Evolutionary conservation across 257 asterid genomes (phyloP).

Genomic region (Voacanga thouarsii): DNA sequence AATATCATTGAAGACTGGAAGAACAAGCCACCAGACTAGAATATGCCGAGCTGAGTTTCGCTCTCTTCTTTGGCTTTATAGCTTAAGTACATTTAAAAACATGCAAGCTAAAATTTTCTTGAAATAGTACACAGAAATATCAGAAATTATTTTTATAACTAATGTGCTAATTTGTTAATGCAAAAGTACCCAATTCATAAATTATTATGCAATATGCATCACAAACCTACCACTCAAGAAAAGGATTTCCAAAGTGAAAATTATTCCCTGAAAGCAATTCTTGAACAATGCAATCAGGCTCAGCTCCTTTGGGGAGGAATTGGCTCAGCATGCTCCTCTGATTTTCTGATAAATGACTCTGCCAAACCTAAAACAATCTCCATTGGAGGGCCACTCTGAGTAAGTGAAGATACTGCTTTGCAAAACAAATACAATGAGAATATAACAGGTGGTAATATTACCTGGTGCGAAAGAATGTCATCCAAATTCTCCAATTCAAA

Average conservation of each 20-base stretch:
- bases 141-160: background rate
- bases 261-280: conserved; percentile 74
- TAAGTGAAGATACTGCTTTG: conserved; percentile 10
- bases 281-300: conserved; percentile 49
- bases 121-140: background rate
- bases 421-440: conserved; percentile 12
- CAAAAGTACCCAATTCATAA: background rate
- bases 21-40: background rate
- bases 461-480: conserved; percentile 69
- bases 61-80: background rate
- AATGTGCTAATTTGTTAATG: background rate
- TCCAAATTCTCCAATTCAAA: conserved; percentile 59
- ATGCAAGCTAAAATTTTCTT: background rate
- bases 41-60: background rate
- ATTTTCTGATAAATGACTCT: conserved; percentile 54
- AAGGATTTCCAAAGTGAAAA: conserved; percentile 84
- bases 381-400: conserved; percentile 19
- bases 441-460: conserved; percentile 24
- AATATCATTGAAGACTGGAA: background rate
- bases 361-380: conserved; percentile 74
- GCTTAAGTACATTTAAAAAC: background rate
- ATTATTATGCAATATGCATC: conserved; percentile 4
- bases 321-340: conserved; percentile 62
- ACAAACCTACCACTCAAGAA: conserved; percentile 64
- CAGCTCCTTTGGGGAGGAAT: conserved; percentile 62